Evolutionary conservation across 768 basidiomycete genomes (phyloP), one percentile per base, ranked within the genome.

Genomic region (Serendipita vermifera): DNA sequence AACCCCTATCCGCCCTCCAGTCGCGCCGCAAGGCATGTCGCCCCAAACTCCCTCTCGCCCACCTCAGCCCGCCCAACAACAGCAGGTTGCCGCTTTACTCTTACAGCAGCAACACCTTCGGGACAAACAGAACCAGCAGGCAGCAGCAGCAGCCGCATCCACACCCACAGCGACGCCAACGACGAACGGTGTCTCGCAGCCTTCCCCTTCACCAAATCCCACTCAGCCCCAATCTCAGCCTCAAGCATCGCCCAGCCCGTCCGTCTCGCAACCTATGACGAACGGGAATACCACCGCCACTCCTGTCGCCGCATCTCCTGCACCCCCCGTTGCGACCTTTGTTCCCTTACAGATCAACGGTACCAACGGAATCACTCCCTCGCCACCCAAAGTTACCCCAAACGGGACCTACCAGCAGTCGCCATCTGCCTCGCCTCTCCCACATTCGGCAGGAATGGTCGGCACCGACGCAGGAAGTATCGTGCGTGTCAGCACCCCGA

Each of bases 401-500:
- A 51, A 51, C 32, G 46, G 46, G 17, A 31, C 46, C 9, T 51
- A 51, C 32, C 46, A 24, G n/a, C 9, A n/a, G 17, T 51, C 46
- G 22, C 46, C 46, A 27, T 22, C 22, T 26, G 24, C 46, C 29
- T 51, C 46, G 9, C 46, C 46, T 22, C 46, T 51, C 32, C 46
- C 46, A 5, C 46, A 22, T 9, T 51, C 46, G 11, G 27, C 46
- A n/a, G 24, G 24, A n/a, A 51, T 51, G 24, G 29, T 51, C 29
- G 17, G 24, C 7, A 22, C 46, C n/a, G 46, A 51, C 32, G 7
- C 46, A 9, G 46, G 22, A n/a, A 31, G 24, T 51, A 51, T 31
- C 11, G 46, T 51, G n/a, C 46, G 46, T n/a, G 46, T 51, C 46
- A 51, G 46, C 24, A 51, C 46, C n/a, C 46, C 46, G 1, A 51